These are phyloP conservation scores for Cicer yamashitae DNA, from an alignment of 306 rosid genomes.

Conservation along the genomic window DNA sequence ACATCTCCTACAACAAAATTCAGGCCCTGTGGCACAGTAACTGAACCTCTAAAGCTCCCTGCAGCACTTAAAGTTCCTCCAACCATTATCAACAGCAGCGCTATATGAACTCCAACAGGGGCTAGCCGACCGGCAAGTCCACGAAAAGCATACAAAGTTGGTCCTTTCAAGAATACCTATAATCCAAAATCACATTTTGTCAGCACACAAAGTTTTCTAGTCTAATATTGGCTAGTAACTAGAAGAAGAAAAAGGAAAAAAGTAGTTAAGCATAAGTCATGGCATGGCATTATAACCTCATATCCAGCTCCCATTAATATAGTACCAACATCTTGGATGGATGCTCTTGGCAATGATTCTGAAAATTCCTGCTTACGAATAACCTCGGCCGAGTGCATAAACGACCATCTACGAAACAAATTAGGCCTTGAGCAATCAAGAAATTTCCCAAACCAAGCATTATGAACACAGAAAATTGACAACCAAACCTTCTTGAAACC, in stretches of 20 bases:
- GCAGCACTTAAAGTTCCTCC: slow-evolving; percentile 93
- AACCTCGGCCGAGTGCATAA: slow-evolving; percentile 75
- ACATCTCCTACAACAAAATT: slow-evolving; percentile 95
- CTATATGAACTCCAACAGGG: slow-evolving; percentile 93
- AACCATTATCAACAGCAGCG: slow-evolving; percentile 85
- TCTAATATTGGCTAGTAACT: slow-evolving; percentile 29
- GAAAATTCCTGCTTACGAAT: slow-evolving; percentile 87
- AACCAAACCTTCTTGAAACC: slow-evolving; percentile 80
- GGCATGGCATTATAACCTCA: slow-evolving; percentile 61
- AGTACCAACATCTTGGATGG: slow-evolving; percentile 82
- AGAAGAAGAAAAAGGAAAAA: slow-evolving; percentile 1
- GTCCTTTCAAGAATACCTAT: slow-evolving; percentile 90
- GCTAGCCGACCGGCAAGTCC: slow-evolving; percentile 94
- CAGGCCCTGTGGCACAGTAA: slow-evolving; percentile 94
- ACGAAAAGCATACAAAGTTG: slow-evolving; percentile 79
- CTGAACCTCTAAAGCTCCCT: slow-evolving; percentile 97
- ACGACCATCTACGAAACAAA: slow-evolving; percentile 72
- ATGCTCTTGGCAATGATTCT: slow-evolving; percentile 80
- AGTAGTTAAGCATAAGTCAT: slow-evolving; percentile 31
- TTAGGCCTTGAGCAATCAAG: slow-evolving; percentile 30
- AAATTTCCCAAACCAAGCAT: slow-evolving; percentile 35
- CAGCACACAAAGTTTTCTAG: slow-evolving; percentile 1
- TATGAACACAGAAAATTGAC: slow-evolving; percentile 20
- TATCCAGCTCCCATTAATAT: slow-evolving; percentile 95
- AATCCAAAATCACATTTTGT: slow-evolving; percentile 40